Base-by-base conservation (phyloP, 2,329 filamentous ascomycete genomes). In the Fusarium clavum region DNA sequence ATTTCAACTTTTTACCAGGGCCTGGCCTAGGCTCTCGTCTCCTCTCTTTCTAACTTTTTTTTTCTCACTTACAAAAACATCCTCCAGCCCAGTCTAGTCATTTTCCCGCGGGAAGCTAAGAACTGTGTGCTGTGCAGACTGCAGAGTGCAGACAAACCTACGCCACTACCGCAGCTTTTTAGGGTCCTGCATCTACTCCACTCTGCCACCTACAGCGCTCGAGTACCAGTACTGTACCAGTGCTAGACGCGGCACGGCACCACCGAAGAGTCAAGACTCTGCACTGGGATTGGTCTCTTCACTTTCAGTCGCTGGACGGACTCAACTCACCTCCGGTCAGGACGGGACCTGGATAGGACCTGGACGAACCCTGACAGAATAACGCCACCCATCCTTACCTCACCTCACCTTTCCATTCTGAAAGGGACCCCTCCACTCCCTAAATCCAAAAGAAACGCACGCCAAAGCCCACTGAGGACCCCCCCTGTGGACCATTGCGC, bases 401-500 rank as follows among this genome's bases (percentile, higher is more conserved):
- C 38, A 29, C 47, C 22, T 22, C 24, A 34, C 47, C 47, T 51
- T 51, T n/a, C 24, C 49, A 41, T 27, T 40, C 48, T 52, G 48
- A 53, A 47, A 46, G 29, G 38, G 41, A 54, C 46, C 44, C 47
- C 65, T 45, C 53, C 64, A 49, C 41, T 40, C 41, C 47, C 65
- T 49, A 49, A 59, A 49, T 38, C 58, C 34, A 38, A 44, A 64
- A 68, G 44, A 66, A 54, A 51, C 48, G 62, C 53, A 56, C 64
- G 43, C 60, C 60, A 57, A 69, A 69, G 34, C 53, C 68, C 68
- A 71, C 68, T 61, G 59, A 69, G 59, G 68, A 65, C 52, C 68
- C 61, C 47, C 32, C 73, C 71, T 75, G 73, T 67, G 69, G 69
- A 71, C 71, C 69, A 74, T 68, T 71, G 64, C 69, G 63, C 73